Evolutionary conservation across 805 yeast genomes (phyloP).

Genomic region (Lachancea sp.): DNA sequence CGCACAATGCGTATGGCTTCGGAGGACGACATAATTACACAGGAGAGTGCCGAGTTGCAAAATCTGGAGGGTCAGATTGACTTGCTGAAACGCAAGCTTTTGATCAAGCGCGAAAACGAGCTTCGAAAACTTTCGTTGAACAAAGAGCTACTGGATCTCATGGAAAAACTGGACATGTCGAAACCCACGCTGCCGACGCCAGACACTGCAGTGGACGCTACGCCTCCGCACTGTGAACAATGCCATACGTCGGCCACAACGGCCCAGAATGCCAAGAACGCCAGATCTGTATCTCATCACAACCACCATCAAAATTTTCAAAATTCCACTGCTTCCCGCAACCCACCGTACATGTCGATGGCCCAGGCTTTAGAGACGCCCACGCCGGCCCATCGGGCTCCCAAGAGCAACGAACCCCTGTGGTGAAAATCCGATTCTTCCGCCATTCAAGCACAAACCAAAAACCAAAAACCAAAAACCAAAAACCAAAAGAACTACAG

Average conservation of each 20-base stretch:
- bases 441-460: not conserved
- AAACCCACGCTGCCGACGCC: constrained; percentile 3
- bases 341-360: constrained; percentile 13
- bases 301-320: not conserved
- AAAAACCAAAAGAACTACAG: no score
- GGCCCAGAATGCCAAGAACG: not conserved
- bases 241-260: constrained; percentile 4
- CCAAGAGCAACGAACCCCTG: constrained; percentile 3
- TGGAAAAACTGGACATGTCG: constrained; percentile 20
- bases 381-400: constrained; percentile 8
- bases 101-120: constrained; percentile 33
- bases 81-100: constrained; percentile 28
- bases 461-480: not conserved
- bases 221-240: constrained; percentile 7
- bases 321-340: not conserved
- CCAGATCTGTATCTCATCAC: not conserved
- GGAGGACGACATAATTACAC: constrained; percentile 26
- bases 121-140: constrained; percentile 31
- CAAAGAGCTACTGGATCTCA: constrained; percentile 25
- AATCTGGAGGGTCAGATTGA: constrained; percentile 32
- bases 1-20: constrained; percentile 3
- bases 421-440: constrained; percentile 4
- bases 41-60: constrained; percentile 33
- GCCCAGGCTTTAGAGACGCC: constrained; percentile 21
- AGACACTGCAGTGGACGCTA: not conserved